Percentiles rank a stretch among this genome's conserved stretches.
phyloP scores from a whole-genome alignment of 176 grass and related monocot genomes.

The Triticum urartu region DNA sequence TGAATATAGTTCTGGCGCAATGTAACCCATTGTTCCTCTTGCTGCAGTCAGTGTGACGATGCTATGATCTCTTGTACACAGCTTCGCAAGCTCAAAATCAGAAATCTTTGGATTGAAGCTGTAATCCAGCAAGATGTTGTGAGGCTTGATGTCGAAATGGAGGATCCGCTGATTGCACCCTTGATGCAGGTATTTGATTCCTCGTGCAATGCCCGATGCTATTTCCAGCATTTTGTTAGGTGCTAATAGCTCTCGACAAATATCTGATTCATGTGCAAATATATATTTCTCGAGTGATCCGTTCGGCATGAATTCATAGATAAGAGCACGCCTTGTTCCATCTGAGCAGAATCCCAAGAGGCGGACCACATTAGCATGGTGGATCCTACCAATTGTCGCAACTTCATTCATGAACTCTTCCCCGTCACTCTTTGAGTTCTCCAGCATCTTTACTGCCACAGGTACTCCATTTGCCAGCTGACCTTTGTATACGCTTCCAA shows the following conservation, averaged over 20 bases:
- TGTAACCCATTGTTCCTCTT: background rate
- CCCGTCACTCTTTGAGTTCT: background rate
- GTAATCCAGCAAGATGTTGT: slow-evolving; percentile 8
- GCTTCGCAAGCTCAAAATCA: background rate
- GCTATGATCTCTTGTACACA: slow-evolving; percentile 1
- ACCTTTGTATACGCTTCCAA: background rate
- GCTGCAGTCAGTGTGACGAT: slow-evolving; percentile 4
- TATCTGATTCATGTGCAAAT: slow-evolving; percentile 3
- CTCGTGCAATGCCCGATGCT: background rate
- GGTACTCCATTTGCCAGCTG: background rate
- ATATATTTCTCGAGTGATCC: background rate
- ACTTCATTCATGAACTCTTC: slow-evolving; percentile 7
- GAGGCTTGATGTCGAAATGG: slow-evolving; percentile 1
- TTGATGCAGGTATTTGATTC: slow-evolving; percentile 4
- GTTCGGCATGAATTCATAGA: background rate
- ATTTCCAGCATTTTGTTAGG: background rate
- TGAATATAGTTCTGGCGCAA: background rate
- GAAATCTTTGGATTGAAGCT: background rate
- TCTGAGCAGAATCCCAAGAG: background rate
- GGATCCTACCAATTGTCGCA: background rate
- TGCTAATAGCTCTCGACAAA: background rate
- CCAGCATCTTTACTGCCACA: slow-evolving; percentile 12
- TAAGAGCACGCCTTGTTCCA: slow-evolving; percentile 14
- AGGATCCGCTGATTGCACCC: slow-evolving; percentile 9
- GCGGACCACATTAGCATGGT: slow-evolving; percentile 4